Percentiles rank a stretch among this genome's conserved stretches.
phyloP scores from a whole-genome alignment of 495 filamentous ascomycete species.

The Penicillium tannophilum region DNA sequence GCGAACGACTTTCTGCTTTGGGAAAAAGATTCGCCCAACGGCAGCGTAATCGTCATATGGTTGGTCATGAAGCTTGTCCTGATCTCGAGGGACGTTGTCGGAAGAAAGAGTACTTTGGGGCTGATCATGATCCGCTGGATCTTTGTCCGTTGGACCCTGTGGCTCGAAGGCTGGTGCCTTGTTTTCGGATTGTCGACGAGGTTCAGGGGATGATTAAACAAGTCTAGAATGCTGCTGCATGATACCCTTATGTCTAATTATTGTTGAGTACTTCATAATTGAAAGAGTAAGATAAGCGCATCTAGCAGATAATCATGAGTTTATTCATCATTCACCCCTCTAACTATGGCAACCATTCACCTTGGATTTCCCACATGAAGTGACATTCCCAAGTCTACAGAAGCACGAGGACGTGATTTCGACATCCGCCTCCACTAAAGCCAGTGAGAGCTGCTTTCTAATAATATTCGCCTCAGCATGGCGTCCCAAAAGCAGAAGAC shows the following conservation, averaged over 20 bases:
- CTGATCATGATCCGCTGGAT: conserved; percentile 28
- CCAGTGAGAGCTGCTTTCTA: conserved; percentile 49
- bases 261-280: no score
- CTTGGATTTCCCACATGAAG: conserved; percentile 9
- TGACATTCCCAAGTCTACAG: conserved; percentile 45
- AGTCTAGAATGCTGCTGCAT: conserved; percentile 21
- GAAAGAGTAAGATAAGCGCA: no score
- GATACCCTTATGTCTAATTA: conserved; percentile 10
- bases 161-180: conserved; percentile 25
- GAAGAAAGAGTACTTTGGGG: conserved; percentile 18
- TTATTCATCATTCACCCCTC: neutral
- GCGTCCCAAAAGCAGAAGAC: conserved; percentile 53
- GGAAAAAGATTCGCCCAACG: conserved; percentile 25
- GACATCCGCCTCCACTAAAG: conserved; percentile 60
- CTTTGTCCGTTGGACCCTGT: conserved; percentile 28
- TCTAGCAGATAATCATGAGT: no score
- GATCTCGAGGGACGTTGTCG: conserved; percentile 25
- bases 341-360: conserved; percentile 18
- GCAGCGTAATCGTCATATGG: conserved; percentile 30
- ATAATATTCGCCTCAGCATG: conserved; percentile 52
- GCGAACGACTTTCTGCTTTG: conserved; percentile 16
- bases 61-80: conserved; percentile 27
- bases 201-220: conserved; percentile 28
- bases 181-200: conserved; percentile 33
- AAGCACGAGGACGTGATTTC: conserved; percentile 62